Percentiles rank a stretch among this genome's conserved stretches.
Evolutionary conservation across 169 alveolate species (phyloP).

Genomic region (Eimeria necatrix): DNA sequence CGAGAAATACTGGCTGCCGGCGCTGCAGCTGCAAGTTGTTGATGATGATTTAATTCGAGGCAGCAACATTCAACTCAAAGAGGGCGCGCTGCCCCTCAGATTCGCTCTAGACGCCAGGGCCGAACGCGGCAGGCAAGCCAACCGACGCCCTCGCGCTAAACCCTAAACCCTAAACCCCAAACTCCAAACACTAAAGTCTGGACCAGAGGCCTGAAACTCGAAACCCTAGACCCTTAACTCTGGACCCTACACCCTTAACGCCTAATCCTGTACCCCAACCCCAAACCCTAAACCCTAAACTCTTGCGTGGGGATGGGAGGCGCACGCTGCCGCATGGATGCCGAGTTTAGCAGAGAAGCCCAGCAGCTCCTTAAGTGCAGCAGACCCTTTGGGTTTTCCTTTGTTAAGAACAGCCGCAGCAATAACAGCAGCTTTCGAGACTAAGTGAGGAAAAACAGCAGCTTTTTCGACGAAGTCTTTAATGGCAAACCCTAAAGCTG

Average conservation of each 20-base stretch:
- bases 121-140: conserved; percentile 24
- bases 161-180: not conserved
- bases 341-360: no score
- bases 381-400: not conserved
- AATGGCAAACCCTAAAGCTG: not conserved
- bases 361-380: no score
- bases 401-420: not conserved
- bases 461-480: not conserved
- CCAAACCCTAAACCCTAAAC: no score
- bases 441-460: not conserved
- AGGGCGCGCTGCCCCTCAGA: conserved; percentile 75
- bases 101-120: conserved; percentile 67
- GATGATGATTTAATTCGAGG: conserved; percentile 72
- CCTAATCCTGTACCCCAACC: no score
- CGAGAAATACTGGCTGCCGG: conserved; percentile 76
- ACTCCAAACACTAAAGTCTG: not conserved
- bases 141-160: not conserved
- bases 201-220: no score
- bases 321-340: no score
- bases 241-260: no score
- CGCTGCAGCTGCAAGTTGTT: conserved; percentile 45
- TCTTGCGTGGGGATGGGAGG: no score
- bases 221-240: no score
- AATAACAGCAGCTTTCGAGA: not conserved
- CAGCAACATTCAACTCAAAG: conserved; percentile 27